A percentile compares a stretch with the other conserved stretches of the same genome.
Evolutionary conservation across 352 stramenopile genomes (phyloP).

Genomic region (Thraustochytrium striatum): DNA sequence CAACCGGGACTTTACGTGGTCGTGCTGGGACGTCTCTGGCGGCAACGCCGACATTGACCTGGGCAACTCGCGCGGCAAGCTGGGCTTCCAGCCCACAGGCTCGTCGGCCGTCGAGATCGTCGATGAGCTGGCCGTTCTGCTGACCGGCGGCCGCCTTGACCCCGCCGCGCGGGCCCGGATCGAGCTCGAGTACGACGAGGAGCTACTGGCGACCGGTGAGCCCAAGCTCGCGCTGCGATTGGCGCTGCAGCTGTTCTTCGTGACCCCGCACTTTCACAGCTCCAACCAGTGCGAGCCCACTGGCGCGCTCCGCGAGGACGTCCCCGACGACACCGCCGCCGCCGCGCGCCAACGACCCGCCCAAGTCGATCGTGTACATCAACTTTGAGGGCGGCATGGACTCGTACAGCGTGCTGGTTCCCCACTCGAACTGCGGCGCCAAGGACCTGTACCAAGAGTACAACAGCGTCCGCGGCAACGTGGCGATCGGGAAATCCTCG

Average conservation of each 20-base stretch:
- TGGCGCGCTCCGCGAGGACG: not conserved
- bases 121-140: slow-evolving; percentile 58
- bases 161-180: slow-evolving; percentile 46
- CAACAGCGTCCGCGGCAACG: slow-evolving; percentile 37
- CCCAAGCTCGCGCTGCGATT: not conserved
- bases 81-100: not conserved
- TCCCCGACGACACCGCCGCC: not conserved
- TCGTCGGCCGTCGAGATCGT: slow-evolving; percentile 48
- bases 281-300: slow-evolving; percentile 48
- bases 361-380: slow-evolving; percentile 62
- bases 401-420: slow-evolving; percentile 60
- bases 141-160: slow-evolving; percentile 59
- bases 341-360: slow-evolving; percentile 29
- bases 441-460: slow-evolving; percentile 57
- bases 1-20: not conserved
- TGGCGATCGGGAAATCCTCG: not conserved
- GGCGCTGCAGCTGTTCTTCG: slow-evolving; percentile 57
- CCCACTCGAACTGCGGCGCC: slow-evolving; percentile 56
- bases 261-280: slow-evolving; percentile 62
- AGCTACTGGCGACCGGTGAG: no score
- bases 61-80: no score
- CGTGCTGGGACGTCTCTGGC: not conserved
- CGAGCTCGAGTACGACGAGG: not conserved
- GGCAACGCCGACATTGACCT: not conserved
- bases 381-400: slow-evolving; percentile 60